Conservation (phyloP, 2,329 filamentous ascomycete species). For the Colletotrichum sp. region DNA sequence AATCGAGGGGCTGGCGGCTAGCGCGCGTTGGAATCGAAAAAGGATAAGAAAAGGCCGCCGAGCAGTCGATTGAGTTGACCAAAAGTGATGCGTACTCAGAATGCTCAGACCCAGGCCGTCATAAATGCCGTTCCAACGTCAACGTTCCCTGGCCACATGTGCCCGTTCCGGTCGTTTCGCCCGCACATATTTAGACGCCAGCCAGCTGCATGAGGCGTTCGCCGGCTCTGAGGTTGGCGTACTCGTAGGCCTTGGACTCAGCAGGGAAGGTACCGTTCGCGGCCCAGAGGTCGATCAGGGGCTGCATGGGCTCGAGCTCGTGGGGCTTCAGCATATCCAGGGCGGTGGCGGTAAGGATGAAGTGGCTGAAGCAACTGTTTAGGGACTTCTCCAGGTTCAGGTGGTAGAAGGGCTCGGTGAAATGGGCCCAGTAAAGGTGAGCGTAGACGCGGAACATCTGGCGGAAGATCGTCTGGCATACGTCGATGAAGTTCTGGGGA, state of each 20-base stretch:
- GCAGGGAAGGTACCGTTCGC: constrained; percentile 86
- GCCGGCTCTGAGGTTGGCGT: constrained; percentile 65
- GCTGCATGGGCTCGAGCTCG: constrained; percentile 95
- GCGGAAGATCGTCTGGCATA: constrained; percentile 92
- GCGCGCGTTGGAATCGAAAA: background rate
- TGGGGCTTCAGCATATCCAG: constrained; percentile 85
- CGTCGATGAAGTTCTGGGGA: constrained; percentile 84
- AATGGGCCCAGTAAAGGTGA: constrained; percentile 98
- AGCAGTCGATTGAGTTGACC: background rate
- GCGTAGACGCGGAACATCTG: constrained; percentile 99
- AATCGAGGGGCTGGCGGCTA: background rate
- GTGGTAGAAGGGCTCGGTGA: constrained; percentile 82
- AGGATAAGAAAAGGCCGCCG: background rate
- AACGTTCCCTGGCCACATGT: background rate
- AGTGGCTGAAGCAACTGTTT: constrained; percentile 89
- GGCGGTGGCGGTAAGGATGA: constrained; percentile 79
- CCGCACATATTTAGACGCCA: constrained; percentile 24
- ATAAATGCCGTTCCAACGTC: background rate
- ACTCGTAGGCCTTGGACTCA: constrained; percentile 71
- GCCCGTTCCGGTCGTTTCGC: background rate
- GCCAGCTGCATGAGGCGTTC: constrained; percentile 61
- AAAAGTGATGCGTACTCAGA: background rate
- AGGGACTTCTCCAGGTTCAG: constrained; percentile 81
- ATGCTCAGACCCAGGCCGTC: background rate
- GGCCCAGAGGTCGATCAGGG: constrained; percentile 89